Evolutionary conservation across 2,329 filamentous ascomycete species (phyloP).

Genomic region (Neofusicoccum kwambonambiense): DNA sequence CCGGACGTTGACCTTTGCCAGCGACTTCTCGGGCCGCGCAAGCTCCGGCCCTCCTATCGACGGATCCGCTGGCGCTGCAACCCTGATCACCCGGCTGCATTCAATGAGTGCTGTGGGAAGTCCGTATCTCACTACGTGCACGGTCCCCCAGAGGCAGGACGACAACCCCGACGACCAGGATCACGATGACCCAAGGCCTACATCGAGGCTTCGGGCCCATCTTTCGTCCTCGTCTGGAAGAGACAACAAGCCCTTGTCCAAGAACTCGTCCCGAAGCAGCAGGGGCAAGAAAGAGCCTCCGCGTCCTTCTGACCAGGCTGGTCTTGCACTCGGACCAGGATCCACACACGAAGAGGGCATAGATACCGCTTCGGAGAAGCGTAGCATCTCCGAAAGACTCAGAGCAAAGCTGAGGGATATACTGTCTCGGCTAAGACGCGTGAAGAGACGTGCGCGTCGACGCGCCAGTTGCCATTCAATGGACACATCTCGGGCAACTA

Average conservation of each 20-base stretch:
- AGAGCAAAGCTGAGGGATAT: slow-evolving; percentile 1
- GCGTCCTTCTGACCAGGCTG: neutral
- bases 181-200: neutral
- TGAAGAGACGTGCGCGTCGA: neutral
- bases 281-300: neutral
- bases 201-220: neutral
- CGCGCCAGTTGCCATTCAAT: neutral
- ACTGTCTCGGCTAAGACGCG: neutral
- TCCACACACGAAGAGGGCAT: neutral
- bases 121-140: slow-evolving; percentile 11
- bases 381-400: neutral
- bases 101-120: slow-evolving; percentile 19
- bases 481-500: neutral
- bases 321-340: neutral
- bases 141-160: neutral
- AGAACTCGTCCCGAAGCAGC: slow-evolving; percentile 1
- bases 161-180: neutral
- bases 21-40: neutral
- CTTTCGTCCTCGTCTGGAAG: neutral
- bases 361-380: neutral
- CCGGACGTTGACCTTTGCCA: neutral
- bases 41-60: neutral
- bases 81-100: slow-evolving; percentile 8
- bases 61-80: neutral
- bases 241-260: neutral